Percentiles rank a stretch among this genome's conserved stretches.
These are phyloP conservation scores for Diaporthe humulicola DNA, from an alignment of 2,329 filamentous ascomycete genomes.

Conservation along the genomic window DNA sequence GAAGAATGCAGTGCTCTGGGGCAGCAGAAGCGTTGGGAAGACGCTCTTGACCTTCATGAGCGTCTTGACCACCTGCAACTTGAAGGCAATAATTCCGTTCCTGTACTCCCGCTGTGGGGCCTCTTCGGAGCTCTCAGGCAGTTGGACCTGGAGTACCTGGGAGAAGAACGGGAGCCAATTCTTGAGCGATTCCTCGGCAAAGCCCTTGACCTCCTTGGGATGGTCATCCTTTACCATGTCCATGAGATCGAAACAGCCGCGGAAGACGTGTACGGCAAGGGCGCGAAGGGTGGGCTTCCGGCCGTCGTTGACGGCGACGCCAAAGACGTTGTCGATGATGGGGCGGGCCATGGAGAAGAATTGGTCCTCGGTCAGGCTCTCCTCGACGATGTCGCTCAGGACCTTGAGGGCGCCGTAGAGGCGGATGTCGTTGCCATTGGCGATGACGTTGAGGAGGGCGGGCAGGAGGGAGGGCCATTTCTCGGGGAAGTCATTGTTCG, in stretches of 20 bases:
- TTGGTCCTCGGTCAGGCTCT: constrained; percentile 92
- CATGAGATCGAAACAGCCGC: constrained; percentile 92
- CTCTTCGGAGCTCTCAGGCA: constrained; percentile 76
- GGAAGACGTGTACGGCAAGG: constrained; percentile 90
- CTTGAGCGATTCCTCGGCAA: constrained; percentile 87
- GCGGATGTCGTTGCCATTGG: constrained; percentile 81
- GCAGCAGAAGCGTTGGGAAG: constrained; percentile 84
- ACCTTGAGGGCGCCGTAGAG: constrained; percentile 92
- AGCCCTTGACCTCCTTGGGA: constrained; percentile 85
- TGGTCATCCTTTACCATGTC: constrained; percentile 98
- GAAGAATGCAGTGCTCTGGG: constrained; percentile 87
- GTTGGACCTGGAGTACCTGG: constrained; percentile 78
- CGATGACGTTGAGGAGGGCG: constrained; percentile 81
- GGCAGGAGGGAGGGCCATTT: constrained; percentile 93
- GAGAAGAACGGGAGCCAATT: constrained; percentile 94
- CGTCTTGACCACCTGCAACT: constrained; percentile 94
- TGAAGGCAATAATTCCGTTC: constrained; percentile 87
- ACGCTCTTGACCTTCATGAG: constrained; percentile 89
- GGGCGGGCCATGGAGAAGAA: constrained; percentile 92
- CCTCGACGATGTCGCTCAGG: constrained; percentile 89
- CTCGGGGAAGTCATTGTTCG: constrained; percentile 91
- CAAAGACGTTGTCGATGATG: constrained; percentile 86
- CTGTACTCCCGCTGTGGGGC: constrained; percentile 74
- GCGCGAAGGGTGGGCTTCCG: constrained; percentile 84
- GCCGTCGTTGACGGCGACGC: constrained; percentile 81